phyloP scores from a whole-genome alignment of 495 filamentous ascomycete genomes.

The Trichoderma orchidacearum region DNA sequence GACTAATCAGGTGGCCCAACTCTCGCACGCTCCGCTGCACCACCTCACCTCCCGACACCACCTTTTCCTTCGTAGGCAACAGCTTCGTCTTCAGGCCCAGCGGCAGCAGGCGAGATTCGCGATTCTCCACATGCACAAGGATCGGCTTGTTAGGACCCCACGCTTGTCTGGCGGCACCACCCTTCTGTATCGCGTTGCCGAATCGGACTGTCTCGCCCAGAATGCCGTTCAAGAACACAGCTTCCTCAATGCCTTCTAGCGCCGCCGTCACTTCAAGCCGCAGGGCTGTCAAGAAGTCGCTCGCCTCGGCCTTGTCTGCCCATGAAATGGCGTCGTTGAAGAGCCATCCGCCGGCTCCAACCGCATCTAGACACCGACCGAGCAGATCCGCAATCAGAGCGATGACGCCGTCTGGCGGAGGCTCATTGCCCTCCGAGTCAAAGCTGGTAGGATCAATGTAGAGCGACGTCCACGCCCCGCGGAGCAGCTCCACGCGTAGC shows the following conservation, averaged over 20 bases:
- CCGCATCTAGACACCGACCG: conserved; percentile 64
- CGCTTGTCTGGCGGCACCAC: conserved; percentile 4
- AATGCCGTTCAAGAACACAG: conserved; percentile 50
- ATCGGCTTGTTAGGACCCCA: conserved; percentile 8
- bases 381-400: conserved; percentile 51
- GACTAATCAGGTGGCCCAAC: conserved; percentile 56
- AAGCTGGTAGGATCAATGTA: conserved; percentile 32
- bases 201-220: conserved; percentile 60
- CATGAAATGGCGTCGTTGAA: conserved; percentile 37
- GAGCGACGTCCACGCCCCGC: conserved; percentile 54
- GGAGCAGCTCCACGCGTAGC: conserved; percentile 49
- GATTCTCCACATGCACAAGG: conserved; percentile 12
- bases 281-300: conserved; percentile 54
- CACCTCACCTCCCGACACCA: conserved; percentile 49
- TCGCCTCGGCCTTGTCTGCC: conserved; percentile 27
- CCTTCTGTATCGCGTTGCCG: conserved; percentile 30
- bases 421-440: conserved; percentile 38
- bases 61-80: conserved; percentile 36
- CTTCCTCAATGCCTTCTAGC: conserved; percentile 64
- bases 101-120: conserved; percentile 34
- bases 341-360: conserved; percentile 77
- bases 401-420: conserved; percentile 40
- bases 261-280: conserved; percentile 62
- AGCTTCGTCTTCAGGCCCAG: conserved; percentile 58
- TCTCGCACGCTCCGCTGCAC: conserved; percentile 50